Conservation (phyloP, 176 grass and related monocot genomes). For the Pharus latifolius region DNA sequence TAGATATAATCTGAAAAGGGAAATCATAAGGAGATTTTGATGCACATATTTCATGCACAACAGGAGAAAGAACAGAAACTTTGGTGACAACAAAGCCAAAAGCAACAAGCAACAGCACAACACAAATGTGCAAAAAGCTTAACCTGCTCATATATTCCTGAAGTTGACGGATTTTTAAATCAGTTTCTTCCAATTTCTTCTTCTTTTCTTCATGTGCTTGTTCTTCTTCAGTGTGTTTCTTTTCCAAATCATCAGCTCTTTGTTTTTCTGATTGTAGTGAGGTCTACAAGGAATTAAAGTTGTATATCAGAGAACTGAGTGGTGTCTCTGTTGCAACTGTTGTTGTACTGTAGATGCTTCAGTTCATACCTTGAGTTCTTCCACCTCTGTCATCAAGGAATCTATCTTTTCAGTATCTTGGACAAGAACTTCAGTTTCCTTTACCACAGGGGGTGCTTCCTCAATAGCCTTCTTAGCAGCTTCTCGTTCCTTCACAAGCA, state of each 20-base stretch:
- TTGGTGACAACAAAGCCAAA: neutral
- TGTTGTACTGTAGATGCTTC: neutral
- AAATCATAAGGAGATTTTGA: neutral
- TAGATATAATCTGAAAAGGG: neutral
- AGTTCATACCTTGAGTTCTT: conserved; percentile 64
- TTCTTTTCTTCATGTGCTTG: conserved; percentile 59
- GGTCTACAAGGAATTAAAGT: conserved; percentile 40
- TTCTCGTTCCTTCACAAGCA: conserved; percentile 76
- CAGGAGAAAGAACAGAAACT: neutral
- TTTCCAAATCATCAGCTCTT: conserved; percentile 69
- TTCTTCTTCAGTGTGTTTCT: conserved; percentile 52
- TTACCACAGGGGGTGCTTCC: conserved; percentile 76
- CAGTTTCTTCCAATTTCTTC: conserved; percentile 75
- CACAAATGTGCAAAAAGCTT: conserved; percentile 5
- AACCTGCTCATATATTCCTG: conserved; percentile 85
- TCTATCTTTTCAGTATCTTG: conserved; percentile 89
- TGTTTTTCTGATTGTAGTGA: conserved; percentile 71
- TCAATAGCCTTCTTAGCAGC: conserved; percentile 48
- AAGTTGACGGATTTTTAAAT: conserved; percentile 74
- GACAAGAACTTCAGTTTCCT: conserved; percentile 78
- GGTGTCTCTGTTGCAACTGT: neutral
- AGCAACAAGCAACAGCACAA: neutral
- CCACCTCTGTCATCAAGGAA: conserved; percentile 66
- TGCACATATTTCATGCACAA: neutral
- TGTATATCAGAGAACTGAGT: conserved; percentile 16